phyloP scores from a whole-genome alignment of 495 filamentous ascomycete genomes.

The Aspergillus incahuasiensis region DNA sequence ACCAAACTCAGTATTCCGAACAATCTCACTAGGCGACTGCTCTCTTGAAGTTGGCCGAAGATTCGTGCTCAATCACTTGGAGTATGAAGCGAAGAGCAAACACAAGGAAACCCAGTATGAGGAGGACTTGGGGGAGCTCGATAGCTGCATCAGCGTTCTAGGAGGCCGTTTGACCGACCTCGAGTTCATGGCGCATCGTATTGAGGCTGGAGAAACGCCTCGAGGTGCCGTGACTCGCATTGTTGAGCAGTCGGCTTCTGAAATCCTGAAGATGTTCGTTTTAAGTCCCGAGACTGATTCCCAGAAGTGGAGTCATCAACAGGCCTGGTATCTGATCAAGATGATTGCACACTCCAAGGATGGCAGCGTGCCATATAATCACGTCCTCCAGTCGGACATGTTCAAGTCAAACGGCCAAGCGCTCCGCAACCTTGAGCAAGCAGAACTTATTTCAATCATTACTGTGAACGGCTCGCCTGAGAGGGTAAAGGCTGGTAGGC shows the following conservation, averaged over 20 bases:
- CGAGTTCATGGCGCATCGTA: constrained; percentile 84
- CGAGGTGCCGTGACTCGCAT: constrained; percentile 81
- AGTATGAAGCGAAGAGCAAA: constrained; percentile 41
- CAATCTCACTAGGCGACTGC: constrained; percentile 79
- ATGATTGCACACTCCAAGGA: constrained; percentile 55
- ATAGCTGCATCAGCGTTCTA: constrained; percentile 72
- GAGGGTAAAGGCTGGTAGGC: constrained; percentile 72
- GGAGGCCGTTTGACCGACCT: constrained; percentile 92
- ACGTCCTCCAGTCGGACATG: constrained; percentile 67
- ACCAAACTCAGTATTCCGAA: constrained; percentile 86
- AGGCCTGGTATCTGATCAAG: constrained; percentile 87
- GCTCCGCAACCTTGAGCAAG: constrained; percentile 75
- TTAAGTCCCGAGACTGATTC: constrained; percentile 45
- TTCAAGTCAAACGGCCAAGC: constrained; percentile 65
- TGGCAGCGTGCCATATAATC: constrained; percentile 67
- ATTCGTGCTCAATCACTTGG: constrained; percentile 82
- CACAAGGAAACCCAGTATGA: constrained; percentile 32
- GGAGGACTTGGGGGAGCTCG: constrained; percentile 59
- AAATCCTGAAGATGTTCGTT: constrained; percentile 91
- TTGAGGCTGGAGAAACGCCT: constrained; percentile 84
- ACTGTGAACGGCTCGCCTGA: constrained; percentile 69
- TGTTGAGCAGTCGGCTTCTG: constrained; percentile 77
- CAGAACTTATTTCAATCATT: constrained; percentile 81
- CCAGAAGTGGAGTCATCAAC: constrained; percentile 67
- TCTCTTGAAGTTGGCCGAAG: constrained; percentile 79